These are phyloP conservation scores for Alloteropsis angusta DNA, from an alignment of 202 grass and related monocot genomes.

Conservation along the genomic window DNA sequence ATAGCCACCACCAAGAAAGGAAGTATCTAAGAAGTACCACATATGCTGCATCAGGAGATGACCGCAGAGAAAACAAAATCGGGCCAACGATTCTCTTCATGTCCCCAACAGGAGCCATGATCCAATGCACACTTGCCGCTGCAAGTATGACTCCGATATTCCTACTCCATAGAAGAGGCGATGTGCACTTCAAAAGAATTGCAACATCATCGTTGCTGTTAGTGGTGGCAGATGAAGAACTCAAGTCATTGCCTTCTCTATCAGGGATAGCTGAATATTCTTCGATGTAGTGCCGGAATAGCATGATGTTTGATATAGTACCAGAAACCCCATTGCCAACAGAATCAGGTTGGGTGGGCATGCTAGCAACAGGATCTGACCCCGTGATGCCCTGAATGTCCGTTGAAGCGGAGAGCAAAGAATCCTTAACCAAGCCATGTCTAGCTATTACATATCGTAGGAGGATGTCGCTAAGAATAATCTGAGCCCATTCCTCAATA, in stretches of 20 bases:
- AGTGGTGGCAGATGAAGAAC: constrained; percentile 28
- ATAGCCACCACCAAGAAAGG: background rate
- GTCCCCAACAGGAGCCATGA: constrained; percentile 58
- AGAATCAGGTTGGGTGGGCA: constrained; percentile 16
- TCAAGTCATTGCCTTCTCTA: constrained; percentile 19
- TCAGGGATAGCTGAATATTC: constrained; percentile 22
- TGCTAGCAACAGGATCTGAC: constrained; percentile 15
- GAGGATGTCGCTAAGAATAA: constrained; percentile 76
- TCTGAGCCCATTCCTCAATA: constrained; percentile 88
- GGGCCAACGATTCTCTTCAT: constrained; percentile 62
- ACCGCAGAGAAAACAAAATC: constrained; percentile 66
- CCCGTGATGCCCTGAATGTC: background rate
- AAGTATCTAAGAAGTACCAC: constrained; percentile 45
- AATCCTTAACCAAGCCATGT: constrained; percentile 75
- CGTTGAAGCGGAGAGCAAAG: constrained; percentile 34
- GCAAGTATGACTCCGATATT: constrained; percentile 84
- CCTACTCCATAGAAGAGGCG: constrained; percentile 81
- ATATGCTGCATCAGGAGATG: constrained; percentile 75
- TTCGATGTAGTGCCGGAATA: constrained; percentile 61
- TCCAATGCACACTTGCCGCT: constrained; percentile 86
- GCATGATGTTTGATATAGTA: constrained; percentile 26
- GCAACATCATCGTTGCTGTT: constrained; percentile 58
- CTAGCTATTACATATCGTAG: constrained; percentile 75
- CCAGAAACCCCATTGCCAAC: constrained; percentile 12
- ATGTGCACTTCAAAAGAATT: constrained; percentile 69